phyloP scores from a whole-genome alignment of 306 rosid genomes.

The Sophora flavescens region DNA sequence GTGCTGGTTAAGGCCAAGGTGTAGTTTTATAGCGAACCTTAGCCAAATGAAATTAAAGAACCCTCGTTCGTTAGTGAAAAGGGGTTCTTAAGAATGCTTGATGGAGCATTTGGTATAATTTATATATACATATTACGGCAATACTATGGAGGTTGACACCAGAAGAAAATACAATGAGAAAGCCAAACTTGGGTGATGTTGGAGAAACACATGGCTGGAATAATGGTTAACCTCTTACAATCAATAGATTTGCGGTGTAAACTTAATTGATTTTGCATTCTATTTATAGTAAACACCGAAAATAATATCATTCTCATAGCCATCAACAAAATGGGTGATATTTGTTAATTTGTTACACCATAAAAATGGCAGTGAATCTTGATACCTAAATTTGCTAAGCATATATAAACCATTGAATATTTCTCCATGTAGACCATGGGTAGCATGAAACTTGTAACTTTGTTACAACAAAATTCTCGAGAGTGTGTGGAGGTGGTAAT shows the following conservation, averaged over 20 bases:
- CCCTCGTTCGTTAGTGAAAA: neutral
- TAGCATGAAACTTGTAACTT: neutral
- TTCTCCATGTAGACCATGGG: neutral
- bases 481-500: neutral
- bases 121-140: conserved; percentile 8
- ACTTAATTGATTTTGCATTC: conserved; percentile 7
- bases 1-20: conserved; percentile 3
- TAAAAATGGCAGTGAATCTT: neutral
- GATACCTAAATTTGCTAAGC: neutral
- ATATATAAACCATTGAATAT: conserved; percentile 17
- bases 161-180: neutral
- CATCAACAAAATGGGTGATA: conserved; percentile 6
- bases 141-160: neutral
- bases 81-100: neutral
- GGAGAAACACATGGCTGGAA: conserved; percentile 40
- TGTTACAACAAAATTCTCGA: neutral
- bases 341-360: neutral
- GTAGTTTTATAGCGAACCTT: conserved; percentile 8
- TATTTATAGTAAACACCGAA: conserved; percentile 31
- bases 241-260: conserved; percentile 12
- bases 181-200: conserved; percentile 18
- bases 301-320: conserved; percentile 10
- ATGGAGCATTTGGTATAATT: neutral
- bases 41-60: conserved; percentile 21
- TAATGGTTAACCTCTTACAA: conserved; percentile 33